These are phyloP conservation scores for Eryngium alpinum DNA, from an alignment of 140 eudicot species.

Conservation along the genomic window DNA sequence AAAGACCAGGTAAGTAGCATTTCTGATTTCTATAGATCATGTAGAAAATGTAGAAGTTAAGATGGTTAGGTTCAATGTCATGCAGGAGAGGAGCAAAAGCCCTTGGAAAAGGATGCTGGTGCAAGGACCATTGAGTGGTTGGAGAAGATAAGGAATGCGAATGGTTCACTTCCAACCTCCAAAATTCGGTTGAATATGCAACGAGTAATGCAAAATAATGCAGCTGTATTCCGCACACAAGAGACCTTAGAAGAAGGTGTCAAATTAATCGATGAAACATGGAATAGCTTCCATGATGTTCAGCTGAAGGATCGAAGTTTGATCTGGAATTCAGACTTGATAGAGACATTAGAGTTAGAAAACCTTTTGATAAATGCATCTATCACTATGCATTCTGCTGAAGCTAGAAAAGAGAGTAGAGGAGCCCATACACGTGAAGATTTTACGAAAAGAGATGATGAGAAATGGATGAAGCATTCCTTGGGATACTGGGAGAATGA, in stretches of 20 bases:
- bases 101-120: slow-evolving; percentile 84
- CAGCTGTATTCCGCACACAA: slow-evolving; percentile 97
- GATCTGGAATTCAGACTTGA: slow-evolving; percentile 96
- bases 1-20: slow-evolving; percentile 53
- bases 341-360: slow-evolving; percentile 87
- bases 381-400: slow-evolving; percentile 97
- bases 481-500: slow-evolving; percentile 95
- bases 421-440: slow-evolving; percentile 99
- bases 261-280: slow-evolving; percentile 72
- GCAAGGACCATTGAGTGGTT: slow-evolving; percentile 89
- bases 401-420: slow-evolving; percentile 97
- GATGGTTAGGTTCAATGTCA: slow-evolving; percentile 9
- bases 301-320: slow-evolving; percentile 81
- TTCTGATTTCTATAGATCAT: neutral
- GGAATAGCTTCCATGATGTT: slow-evolving; percentile 93
- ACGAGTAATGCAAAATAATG: slow-evolving; percentile 89
- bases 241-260: slow-evolving; percentile 95
- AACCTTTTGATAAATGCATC: slow-evolving; percentile 88
- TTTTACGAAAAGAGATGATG: slow-evolving; percentile 96
- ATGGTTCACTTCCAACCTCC: slow-evolving; percentile 88
- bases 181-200: slow-evolving; percentile 86
- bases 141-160: slow-evolving; percentile 81
- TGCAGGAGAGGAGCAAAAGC: slow-evolving; percentile 79
- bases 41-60: neutral
- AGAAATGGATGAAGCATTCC: slow-evolving; percentile 96